phyloP scores from a whole-genome alignment of 2,329 filamentous ascomycete genomes.

The Calonectria pteridis region DNA sequence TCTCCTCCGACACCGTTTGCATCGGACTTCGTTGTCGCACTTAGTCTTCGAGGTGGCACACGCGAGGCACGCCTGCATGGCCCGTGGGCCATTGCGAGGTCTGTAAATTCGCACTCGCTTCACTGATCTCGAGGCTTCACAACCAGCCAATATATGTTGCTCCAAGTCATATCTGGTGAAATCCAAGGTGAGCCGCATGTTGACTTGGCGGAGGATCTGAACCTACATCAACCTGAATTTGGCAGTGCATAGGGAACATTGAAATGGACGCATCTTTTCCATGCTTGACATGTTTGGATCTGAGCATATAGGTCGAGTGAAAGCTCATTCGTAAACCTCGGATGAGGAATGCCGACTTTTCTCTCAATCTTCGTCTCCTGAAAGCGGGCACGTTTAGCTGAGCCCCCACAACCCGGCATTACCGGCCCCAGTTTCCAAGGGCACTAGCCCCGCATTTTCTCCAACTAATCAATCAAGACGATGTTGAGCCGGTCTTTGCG shows the following conservation, averaged over 20 bases:
- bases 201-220: not conserved
- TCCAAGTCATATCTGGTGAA: not conserved
- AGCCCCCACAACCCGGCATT: not conserved
- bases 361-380: not conserved
- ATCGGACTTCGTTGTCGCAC: not conserved
- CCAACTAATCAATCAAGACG: too few relatives aligned
- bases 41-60: not conserved
- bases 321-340: too few relatives aligned
- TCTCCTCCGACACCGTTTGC: not conserved
- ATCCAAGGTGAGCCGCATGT: not conserved
- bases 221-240: not conserved
- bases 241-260: not conserved
- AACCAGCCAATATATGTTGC: not conserved
- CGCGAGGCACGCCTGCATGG: not conserved
- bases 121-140: not conserved
- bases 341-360: not conserved
- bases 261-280: not conserved
- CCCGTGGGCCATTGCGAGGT: not conserved
- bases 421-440: not conserved
- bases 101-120: not conserved
- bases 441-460: not conserved
- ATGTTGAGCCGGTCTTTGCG: too few relatives aligned
- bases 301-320: not conserved
- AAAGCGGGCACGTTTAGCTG: not conserved
- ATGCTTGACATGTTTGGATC: not conserved